Evolutionary conservation across 495 filamentous ascomycete genomes (phyloP), one percentile per base, ranked within the genome.

Genomic region (Cercophora newfieldiana): DNA sequence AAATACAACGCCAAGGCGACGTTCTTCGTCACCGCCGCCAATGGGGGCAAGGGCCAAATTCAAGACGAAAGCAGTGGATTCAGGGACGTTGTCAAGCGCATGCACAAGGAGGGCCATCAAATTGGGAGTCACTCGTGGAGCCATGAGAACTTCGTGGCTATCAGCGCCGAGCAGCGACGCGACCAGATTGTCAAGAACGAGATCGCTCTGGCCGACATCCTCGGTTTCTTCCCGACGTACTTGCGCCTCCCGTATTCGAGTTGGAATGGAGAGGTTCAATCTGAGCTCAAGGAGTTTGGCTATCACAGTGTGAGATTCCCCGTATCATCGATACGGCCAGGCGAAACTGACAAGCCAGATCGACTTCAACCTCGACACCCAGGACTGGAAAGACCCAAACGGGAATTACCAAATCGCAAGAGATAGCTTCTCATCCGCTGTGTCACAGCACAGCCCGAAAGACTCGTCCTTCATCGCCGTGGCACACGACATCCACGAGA

Each of bases 101-200:
- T 89, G 84, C 66, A 83, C 28, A 69, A 71, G 37, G 86, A 85
- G 28, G 87, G 87, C 29, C 89, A 91, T 68, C 89, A 91, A 68
- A 73, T 91, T 59, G 89, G 85, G 22, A 87, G 85, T 47, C 89
- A 91, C 67, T 89, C 87, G 5, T 91, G 87, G 88, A 85, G 82
- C 21, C 89, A 91, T 68, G 77, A 85, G 58, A 81, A 89, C 74
- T 78, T 90, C 30, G 83, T 76, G 69, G 78, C 78, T 49, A 74
- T 88, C 31, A 77, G 77, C 0, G 63, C 75, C 1, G 67, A 71
- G 0, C 77, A 86, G 55, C 84, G 84, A n/a, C 71, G 71, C 33
- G 74, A 80, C 0, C 83, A 90, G 71, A 81, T 91, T 75, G 63
- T 81, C 58, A 87, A 85, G 76, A 87, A 87, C 63, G 89, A 90